These are phyloP conservation scores for Triticum timopheevii DNA, from an alignment of 176 grass and related monocot genomes.

Conservation along the genomic window DNA sequence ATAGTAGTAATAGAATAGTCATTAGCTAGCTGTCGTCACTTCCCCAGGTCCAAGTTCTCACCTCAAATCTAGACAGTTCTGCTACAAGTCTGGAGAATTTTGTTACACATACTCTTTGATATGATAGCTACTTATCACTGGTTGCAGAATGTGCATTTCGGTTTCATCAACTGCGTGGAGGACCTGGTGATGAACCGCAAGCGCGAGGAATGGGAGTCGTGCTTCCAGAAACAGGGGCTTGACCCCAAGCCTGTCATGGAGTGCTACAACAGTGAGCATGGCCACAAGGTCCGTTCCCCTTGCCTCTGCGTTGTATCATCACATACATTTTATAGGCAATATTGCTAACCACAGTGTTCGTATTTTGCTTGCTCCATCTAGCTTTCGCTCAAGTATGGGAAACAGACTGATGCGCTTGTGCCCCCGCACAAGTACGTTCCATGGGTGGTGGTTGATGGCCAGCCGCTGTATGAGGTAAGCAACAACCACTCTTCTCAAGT, in stretches of 20 bases:
- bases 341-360: not conserved
- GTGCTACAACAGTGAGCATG: conserved; percentile 56
- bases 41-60: not conserved
- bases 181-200: conserved; percentile 49
- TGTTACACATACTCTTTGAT: not conserved
- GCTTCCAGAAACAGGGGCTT: conserved; percentile 59
- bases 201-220: conserved; percentile 60
- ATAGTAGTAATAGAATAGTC: not conserved
- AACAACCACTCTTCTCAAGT: not conserved
- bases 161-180: conserved; percentile 86
- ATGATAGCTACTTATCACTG: not conserved
- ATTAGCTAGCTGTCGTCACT: not conserved
- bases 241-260: conserved; percentile 61
- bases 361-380: conserved; percentile 29
- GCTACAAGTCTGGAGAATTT: not conserved
- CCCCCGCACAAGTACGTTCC: conserved; percentile 81
- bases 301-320: not conserved
- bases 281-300: conserved; percentile 43
- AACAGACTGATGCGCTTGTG: conserved; percentile 63
- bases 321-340: not conserved
- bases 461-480: conserved; percentile 71
- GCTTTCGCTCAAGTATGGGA: conserved; percentile 79
- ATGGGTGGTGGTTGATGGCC: conserved; percentile 85
- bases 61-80: not conserved
- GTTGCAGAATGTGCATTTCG: conserved; percentile 71